Conservation (phyloP, 1,284 basidiomycete genomes). For the Megacollybia platyphylla region DNA sequence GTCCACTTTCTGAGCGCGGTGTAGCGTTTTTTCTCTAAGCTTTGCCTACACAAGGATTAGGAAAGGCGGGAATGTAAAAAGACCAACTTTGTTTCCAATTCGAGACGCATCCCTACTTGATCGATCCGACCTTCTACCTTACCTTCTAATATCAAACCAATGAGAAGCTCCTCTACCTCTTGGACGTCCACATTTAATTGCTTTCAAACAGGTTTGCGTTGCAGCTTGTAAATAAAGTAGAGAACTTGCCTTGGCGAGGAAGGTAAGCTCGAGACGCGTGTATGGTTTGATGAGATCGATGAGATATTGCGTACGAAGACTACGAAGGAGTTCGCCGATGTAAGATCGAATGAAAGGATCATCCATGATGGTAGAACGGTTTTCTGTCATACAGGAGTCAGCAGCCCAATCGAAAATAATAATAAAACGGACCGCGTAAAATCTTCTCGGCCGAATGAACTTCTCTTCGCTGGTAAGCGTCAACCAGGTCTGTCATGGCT, state of each 20-base stretch:
- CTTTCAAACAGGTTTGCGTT: slow-evolving; percentile 24
- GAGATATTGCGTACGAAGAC: slow-evolving; percentile 89
- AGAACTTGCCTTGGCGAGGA: slow-evolving; percentile 68
- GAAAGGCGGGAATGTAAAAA: neutral
- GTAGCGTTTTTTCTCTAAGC: slow-evolving; percentile 75
- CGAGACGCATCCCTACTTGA: slow-evolving; percentile 85
- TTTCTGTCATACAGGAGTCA: slow-evolving; percentile 39
- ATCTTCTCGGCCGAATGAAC: slow-evolving; percentile 96
- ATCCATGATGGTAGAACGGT: slow-evolving; percentile 88
- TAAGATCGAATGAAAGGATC: slow-evolving; percentile 88
- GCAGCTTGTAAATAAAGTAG: slow-evolving; percentile 4
- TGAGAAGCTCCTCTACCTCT: slow-evolving; percentile 89
- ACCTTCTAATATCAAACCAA: slow-evolving; percentile 89
- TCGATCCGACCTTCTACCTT: slow-evolving; percentile 94
- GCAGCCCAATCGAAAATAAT: neutral
- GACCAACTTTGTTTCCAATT: slow-evolving; percentile 78
- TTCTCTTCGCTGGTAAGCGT: slow-evolving; percentile 92
- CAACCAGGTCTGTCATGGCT: slow-evolving; percentile 95
- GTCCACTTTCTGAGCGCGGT: slow-evolving; percentile 75
- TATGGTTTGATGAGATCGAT: slow-evolving; percentile 98
- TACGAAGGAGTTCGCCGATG: slow-evolving; percentile 90
- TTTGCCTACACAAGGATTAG: slow-evolving; percentile 40
- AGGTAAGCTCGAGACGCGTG: slow-evolving; percentile 82
- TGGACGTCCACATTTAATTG: slow-evolving; percentile 83
- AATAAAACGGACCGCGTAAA: slow-evolving; percentile 48